Conservation (phyloP, 2,329 filamentous ascomycete genomes). For the Diaporthe eres region DNA sequence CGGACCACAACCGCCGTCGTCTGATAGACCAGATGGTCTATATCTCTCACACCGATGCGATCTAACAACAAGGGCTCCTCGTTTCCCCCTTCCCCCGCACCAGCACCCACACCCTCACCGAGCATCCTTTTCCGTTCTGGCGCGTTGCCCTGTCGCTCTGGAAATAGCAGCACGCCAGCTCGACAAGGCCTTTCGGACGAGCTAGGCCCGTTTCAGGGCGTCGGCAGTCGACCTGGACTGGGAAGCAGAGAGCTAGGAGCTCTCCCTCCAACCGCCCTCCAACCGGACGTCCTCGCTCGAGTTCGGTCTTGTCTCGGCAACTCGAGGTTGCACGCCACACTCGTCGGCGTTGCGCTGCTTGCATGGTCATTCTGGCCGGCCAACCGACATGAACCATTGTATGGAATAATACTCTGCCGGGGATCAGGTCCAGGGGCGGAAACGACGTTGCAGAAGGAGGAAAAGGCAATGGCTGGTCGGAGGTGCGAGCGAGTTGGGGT, state of each 20-base stretch:
- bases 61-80: conserved; percentile 1
- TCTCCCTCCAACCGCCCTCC: conserved; percentile 33
- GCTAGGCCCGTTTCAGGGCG: conserved; percentile 31
- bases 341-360: background rate
- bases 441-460: background rate
- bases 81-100: conserved; percentile 7
- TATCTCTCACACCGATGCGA: conserved; percentile 30
- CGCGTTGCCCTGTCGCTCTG: background rate
- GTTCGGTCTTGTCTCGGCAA: conserved; percentile 38
- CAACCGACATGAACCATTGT: conserved; percentile 4
- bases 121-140: conserved; percentile 26
- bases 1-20: conserved; percentile 5
- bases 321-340: conserved; percentile 24
- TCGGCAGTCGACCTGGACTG: background rate
- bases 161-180: conserved; percentile 24
- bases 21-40: background rate
- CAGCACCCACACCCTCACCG: conserved; percentile 1
- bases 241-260: conserved; percentile 5
- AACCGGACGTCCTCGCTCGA: conserved; percentile 32
- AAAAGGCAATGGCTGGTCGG: conserved; percentile 11
- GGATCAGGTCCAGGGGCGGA: background rate
- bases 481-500: background rate
- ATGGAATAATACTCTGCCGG: background rate
- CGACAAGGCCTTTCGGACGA: conserved; percentile 12
- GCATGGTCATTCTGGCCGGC: background rate